phyloP scores from a whole-genome alignment of 495 filamentous ascomycete species.

The Letharia lupina region DNA sequence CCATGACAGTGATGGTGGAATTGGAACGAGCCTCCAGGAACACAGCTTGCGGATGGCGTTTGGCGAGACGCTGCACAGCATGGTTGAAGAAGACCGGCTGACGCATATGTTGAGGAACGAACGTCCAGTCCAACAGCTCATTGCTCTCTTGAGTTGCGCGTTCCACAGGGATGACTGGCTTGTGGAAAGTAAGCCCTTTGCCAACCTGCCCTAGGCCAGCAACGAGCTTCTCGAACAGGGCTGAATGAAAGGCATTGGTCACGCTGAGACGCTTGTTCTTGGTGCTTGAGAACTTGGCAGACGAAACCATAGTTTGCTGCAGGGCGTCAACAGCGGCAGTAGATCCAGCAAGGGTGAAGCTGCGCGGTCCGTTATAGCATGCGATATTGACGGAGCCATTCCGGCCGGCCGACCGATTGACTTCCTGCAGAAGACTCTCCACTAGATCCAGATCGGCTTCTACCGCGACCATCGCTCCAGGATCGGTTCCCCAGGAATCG shows the following conservation, averaged over 20 bases:
- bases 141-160: constrained; percentile 6
- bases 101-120: constrained; percentile 20
- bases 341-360: constrained; percentile 22
- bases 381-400: constrained; percentile 16
- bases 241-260: constrained; percentile 25
- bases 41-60: constrained; percentile 10
- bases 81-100: constrained; percentile 24
- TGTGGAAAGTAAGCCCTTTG: constrained; percentile 16
- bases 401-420: constrained; percentile 2
- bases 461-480: neutral
- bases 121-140: constrained; percentile 11
- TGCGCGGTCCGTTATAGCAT: constrained; percentile 22
- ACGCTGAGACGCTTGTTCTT: constrained; percentile 22
- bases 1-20: constrained; percentile 24
- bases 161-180: constrained; percentile 22
- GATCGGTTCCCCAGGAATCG: neutral
- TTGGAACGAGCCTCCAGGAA: constrained; percentile 25
- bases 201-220: constrained; percentile 13
- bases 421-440: neutral
- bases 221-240: constrained; percentile 19
- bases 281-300: constrained; percentile 10
- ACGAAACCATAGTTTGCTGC: constrained; percentile 3
- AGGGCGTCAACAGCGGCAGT: constrained; percentile 15
- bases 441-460: neutral
- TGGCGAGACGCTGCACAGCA: constrained; percentile 20